A percentile compares a stretch with the other conserved stretches of the same genome.
Evolutionary conservation across 2,329 filamentous ascomycete genomes (phyloP).

Genomic region (Rutstroemia sp.): DNA sequence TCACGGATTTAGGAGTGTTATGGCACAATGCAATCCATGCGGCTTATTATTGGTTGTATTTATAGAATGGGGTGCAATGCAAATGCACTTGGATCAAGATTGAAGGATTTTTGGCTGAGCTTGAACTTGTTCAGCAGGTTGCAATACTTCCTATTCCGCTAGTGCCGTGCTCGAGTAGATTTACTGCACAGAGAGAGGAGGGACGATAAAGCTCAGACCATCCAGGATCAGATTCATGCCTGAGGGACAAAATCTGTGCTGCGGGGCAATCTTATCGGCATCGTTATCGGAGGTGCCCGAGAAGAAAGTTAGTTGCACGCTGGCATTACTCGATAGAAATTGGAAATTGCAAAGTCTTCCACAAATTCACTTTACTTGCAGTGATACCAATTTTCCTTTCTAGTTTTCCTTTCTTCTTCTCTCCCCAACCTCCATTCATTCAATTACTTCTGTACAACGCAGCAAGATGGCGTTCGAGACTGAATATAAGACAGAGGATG

Average conservation of each 20-base stretch:
- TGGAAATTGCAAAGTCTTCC: conserved; percentile 1
- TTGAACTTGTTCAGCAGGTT: too few species aligned
- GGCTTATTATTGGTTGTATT: too few species aligned
- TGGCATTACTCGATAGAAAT: conserved; percentile 24
- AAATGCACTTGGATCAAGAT: too few species aligned
- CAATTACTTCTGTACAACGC: not conserved
- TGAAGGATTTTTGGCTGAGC: too few species aligned
- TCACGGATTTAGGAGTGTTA: not conserved
- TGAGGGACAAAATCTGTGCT: not conserved
- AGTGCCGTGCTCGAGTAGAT: too few species aligned
- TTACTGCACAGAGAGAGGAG: too few species aligned
- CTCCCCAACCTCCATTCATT: not conserved
- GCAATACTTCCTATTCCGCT: too few species aligned
- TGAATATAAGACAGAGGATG: conserved; percentile 49
- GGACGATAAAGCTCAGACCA: too few species aligned
- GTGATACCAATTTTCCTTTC: not conserved
- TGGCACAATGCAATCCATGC: not conserved
- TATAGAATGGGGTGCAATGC: too few species aligned
- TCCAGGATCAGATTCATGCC: too few species aligned
- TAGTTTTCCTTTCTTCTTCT: not conserved
- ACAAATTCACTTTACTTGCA: not conserved
- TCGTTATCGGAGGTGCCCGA: conserved; percentile 12
- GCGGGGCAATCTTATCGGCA: conserved; percentile 12
- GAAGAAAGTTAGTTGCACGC: not conserved
- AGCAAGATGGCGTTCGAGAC: conserved; percentile 31